A percentile compares a stretch with the other conserved stretches of the same genome.
phyloP scores from a whole-genome alignment of 73 alveolate genomes.

The Loxodes magnus region DNA sequence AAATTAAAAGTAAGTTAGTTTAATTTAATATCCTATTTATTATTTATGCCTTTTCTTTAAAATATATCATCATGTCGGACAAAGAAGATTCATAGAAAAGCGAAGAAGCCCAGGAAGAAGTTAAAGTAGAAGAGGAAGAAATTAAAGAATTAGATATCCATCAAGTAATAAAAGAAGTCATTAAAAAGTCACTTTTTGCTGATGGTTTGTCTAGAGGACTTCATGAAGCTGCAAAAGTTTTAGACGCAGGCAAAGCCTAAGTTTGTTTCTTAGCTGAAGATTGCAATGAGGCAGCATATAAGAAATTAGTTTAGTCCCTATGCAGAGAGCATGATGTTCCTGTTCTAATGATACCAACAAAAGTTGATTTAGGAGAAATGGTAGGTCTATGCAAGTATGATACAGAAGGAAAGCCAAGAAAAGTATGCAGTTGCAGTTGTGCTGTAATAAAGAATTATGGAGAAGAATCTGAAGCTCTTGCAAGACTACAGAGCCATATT shows the following conservation, averaged over 20 bases:
- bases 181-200: conserved; percentile 26
- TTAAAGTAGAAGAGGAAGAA: conserved; percentile 22
- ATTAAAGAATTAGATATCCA: conserved; percentile 22
- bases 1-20: no score
- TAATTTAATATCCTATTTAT: no score
- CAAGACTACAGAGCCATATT: no score
- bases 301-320: conserved; percentile 32
- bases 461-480: conserved; percentile 51
- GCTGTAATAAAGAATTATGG: conserved; percentile 57
- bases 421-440: conserved; percentile 45
- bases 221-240: conserved; percentile 47
- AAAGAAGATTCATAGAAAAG: no score
- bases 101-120: no score
- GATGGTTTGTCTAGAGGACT: conserved; percentile 46
- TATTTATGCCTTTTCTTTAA: no score
- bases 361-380: conserved; percentile 47
- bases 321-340: conserved; percentile 45
- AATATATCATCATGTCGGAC: no score
- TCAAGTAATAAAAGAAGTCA: conserved; percentile 19
- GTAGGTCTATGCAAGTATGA: conserved; percentile 52
- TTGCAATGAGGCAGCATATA: conserved; percentile 47
- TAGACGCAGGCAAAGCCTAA: no score
- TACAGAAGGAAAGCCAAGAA: conserved; percentile 31
- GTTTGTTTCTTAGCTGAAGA: conserved; percentile 47
- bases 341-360: conserved; percentile 23